Conservation (phyloP, 345 rosid genomes). For the Hypericum androsaemum region DNA sequence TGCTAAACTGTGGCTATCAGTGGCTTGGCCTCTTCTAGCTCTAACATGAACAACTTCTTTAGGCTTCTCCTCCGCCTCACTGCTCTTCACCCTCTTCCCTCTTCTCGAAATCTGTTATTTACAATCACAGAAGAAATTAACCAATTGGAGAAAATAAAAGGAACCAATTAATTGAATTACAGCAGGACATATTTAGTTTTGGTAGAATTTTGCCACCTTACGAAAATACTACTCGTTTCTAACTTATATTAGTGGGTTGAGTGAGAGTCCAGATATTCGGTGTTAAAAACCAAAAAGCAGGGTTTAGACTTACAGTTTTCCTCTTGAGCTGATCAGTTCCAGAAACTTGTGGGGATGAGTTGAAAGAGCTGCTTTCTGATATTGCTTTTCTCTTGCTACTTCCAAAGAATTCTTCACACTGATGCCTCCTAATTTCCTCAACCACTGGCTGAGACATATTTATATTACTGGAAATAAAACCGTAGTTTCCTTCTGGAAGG, state of each 20-base stretch:
- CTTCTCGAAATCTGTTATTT: slow-evolving; percentile 11
- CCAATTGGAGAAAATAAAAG: too few species aligned
- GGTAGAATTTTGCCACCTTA: too few species aligned
- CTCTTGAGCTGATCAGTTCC: slow-evolving; percentile 16
- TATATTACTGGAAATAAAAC: neutral
- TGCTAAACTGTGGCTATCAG: slow-evolving; percentile 63
- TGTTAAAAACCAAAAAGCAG: too few species aligned
- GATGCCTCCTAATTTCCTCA: too few species aligned
- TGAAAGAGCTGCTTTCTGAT: slow-evolving; percentile 25
- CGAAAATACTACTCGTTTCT: too few species aligned
- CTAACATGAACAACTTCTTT: slow-evolving; percentile 80
- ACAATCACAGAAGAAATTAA: neutral
- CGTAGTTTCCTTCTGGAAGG: slow-evolving; percentile 19
- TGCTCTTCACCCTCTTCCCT: slow-evolving; percentile 32
- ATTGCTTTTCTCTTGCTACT: slow-evolving; percentile 30
- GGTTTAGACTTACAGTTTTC: slow-evolving; percentile 27
- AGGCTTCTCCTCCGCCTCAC: slow-evolving; percentile 22
- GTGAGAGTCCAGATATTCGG: too few species aligned
- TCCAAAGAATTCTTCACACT: slow-evolving; percentile 17
- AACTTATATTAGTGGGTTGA: too few species aligned
- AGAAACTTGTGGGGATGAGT: slow-evolving; percentile 32
- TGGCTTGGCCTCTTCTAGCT: slow-evolving; percentile 72
- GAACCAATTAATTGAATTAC: too few species aligned
- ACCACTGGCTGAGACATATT: too few species aligned
- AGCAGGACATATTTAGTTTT: too few species aligned